Evolutionary conservation across 192 early-diverging fungal species (phyloP).

Genomic region (Rhizophagus sp.): DNA sequence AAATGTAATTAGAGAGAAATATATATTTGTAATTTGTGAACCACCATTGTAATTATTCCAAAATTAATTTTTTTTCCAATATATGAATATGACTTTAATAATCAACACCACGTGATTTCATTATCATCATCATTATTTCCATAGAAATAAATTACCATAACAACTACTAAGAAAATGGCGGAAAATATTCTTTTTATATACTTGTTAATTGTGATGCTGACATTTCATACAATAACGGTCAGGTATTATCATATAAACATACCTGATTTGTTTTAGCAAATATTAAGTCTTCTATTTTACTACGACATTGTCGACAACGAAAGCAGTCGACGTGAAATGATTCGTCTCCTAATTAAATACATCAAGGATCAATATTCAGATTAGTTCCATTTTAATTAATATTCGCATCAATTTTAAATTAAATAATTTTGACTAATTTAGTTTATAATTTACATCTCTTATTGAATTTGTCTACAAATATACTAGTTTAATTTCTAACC

Average conservation of each 20-base stretch:
- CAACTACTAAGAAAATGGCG: not conserved
- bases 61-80: too few species aligned
- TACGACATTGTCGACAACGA: slow-evolving; percentile 70
- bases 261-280: slow-evolving; percentile 80
- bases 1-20: not conserved
- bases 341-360: slow-evolving; percentile 57
- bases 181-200: not conserved
- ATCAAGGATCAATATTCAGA: not conserved
- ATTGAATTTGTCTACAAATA: not conserved
- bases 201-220: not conserved
- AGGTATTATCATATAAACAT: slow-evolving; percentile 3
- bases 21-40: too few species aligned
- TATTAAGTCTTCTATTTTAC: slow-evolving; percentile 73
- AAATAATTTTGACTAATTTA: too few species aligned
- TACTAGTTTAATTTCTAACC: slow-evolving; percentile 43
- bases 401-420: too few species aligned
- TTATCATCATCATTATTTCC: too few species aligned
- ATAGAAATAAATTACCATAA: not conserved
- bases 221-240: not conserved
- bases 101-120: too few species aligned
- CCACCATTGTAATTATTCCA: too few species aligned
- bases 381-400: too few species aligned
- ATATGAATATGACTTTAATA: too few species aligned
- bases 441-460: too few species aligned
- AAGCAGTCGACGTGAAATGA: slow-evolving; percentile 84